A percentile compares a stretch with the other conserved stretches of the same genome.
Conservation (phyloP, 352 stramenopile species). For the Globisporangium iwayamae region DNA sequence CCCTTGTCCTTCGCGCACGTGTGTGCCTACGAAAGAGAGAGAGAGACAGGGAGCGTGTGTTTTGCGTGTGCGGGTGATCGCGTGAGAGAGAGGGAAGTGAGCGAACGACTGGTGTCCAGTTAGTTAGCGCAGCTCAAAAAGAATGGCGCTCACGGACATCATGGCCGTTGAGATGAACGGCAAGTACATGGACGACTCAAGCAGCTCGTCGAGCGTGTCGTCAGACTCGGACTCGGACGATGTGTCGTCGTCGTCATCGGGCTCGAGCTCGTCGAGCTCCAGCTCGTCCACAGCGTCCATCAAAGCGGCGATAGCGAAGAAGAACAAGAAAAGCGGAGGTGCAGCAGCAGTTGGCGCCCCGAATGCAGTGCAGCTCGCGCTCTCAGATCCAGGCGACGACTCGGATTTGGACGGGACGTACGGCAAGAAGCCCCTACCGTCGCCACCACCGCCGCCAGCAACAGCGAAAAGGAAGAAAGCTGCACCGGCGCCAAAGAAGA, state of each 20-base stretch:
- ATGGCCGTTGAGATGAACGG: constrained; percentile 69
- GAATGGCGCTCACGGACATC: constrained; percentile 75
- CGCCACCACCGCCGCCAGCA: constrained; percentile 21
- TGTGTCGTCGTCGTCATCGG: constrained; percentile 30
- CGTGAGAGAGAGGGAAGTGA: not conserved
- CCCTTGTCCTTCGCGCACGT: not conserved
- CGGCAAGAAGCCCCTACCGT: constrained; percentile 22
- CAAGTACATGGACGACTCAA: constrained; percentile 74
- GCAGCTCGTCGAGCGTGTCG: constrained; percentile 71
- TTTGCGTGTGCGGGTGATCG: not conserved
- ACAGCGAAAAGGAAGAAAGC: constrained; percentile 14
- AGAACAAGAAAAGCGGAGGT: not conserved
- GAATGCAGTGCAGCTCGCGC: constrained; percentile 7
- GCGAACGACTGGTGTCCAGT: not conserved
- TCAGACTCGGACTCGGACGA: constrained; percentile 64
- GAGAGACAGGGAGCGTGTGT: not conserved
- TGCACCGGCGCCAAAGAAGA: constrained; percentile 15
- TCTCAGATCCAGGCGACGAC: constrained; percentile 29
- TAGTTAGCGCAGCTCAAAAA: constrained; percentile 22
- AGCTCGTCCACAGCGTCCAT: constrained; percentile 11
- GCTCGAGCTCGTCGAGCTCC: constrained; percentile 21
- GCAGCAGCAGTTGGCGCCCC: not conserved
- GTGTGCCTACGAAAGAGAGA: not conserved
- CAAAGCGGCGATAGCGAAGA: constrained; percentile 12
- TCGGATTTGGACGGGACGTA: constrained; percentile 26